Percentiles rank a stretch among this genome's conserved stretches.
Conservation (phyloP, 2,329 filamentous ascomycete species). For the Sclerotinia glacialis region DNA sequence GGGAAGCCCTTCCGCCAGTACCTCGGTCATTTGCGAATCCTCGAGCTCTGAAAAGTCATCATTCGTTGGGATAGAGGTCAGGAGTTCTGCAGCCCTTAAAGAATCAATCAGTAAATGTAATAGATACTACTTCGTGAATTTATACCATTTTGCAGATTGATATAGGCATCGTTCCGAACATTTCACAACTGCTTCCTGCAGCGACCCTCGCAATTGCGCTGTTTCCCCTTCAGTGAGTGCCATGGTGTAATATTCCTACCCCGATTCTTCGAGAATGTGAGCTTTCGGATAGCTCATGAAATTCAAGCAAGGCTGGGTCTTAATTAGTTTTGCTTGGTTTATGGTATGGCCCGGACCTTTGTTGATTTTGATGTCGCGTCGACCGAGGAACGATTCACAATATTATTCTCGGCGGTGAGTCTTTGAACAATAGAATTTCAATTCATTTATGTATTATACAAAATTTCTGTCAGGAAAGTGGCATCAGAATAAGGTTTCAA, state of each 20-base stretch:
- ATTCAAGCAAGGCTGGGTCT: background rate
- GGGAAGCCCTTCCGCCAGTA: slow-evolving; percentile 48
- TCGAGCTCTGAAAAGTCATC: slow-evolving; percentile 53
- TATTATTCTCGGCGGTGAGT: background rate
- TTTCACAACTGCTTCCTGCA: slow-evolving; percentile 83
- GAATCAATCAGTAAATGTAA: slow-evolving; percentile 25
- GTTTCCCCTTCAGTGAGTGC: slow-evolving; percentile 54
- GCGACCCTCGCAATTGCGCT: slow-evolving; percentile 55
- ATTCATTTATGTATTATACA: background rate
- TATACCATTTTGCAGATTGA: slow-evolving; percentile 91
- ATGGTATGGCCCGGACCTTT: slow-evolving; percentile 5
- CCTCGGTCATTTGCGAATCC: slow-evolving; percentile 57
- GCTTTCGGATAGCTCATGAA: background rate
- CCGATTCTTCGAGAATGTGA: background rate
- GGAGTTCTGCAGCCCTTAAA: slow-evolving; percentile 84
- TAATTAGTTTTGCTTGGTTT: slow-evolving; percentile 4
- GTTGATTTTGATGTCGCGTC: slow-evolving; percentile 1
- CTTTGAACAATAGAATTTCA: background rate
- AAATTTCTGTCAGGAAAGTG: background rate
- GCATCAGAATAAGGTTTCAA: background rate
- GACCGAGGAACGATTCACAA: slow-evolving; percentile 3
- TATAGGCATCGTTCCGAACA: slow-evolving; percentile 95
- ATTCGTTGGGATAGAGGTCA: slow-evolving; percentile 69
- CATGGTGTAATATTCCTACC: slow-evolving; percentile 25
- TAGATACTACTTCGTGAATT: background rate